Base-by-base conservation (phyloP, 176 grass and related monocot genomes). In the Luzula sylvatica region DNA sequence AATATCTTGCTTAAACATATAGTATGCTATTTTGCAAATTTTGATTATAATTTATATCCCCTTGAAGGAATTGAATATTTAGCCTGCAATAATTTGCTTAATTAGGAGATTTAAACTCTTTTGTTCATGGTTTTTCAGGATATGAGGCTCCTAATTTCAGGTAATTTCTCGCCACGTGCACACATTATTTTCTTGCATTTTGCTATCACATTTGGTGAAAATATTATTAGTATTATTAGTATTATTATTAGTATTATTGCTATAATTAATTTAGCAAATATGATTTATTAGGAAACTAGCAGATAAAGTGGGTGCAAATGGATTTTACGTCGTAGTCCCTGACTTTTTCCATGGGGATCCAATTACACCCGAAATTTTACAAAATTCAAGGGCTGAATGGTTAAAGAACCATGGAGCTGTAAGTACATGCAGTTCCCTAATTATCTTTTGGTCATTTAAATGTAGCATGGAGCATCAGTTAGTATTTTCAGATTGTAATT, bases 271-370 rank as follows among this genome's bases (percentile, higher is more conserved):
- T 35, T 35, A 7, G 30, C 9, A 35, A 35, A 7, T 38, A 38
- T 59, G 20, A 32, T 19, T 61, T 2, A 51, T 52, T 32, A 73
- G 70, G 58, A 55, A 73, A 25, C 4, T 72, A 53, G 69, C 69
- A 22, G 69, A 72, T 52, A 64, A 72, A 42, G 30, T 63, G 11
- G 56, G 55, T 2, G 45, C 57, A 35, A 43, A 17, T 63, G 69
- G 56, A 72, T 72, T 57, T 61, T 72, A 56, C 28, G 69, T 63
- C 12, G 29, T 63, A 41, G 47, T 53, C 50, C 69, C 69, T 15
- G 69, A 72, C 26, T 72, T 72, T 72, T 15, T 63, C n/a, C 23
- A 64, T 72, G 69, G 69, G 26, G 56, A 72, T 46, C 57, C 69
- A 25, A n/a, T 40, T 20, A 41, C 20, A 25, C 42, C 26, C 52